Evolutionary conservation across 2,329 filamentous ascomycete genomes (phyloP).

Genomic region (Fusarium gaditjirri): DNA sequence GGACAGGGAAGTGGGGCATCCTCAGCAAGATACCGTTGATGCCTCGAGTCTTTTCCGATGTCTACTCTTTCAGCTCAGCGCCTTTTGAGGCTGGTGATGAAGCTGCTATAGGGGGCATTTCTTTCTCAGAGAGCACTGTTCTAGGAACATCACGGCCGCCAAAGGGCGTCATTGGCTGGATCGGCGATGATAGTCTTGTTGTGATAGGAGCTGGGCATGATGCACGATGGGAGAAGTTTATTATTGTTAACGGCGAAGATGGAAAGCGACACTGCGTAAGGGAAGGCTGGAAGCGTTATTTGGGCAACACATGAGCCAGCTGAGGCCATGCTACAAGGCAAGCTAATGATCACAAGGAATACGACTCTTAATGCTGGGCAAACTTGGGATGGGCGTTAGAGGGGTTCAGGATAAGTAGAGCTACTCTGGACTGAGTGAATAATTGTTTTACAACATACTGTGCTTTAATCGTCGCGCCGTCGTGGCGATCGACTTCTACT

Average conservation of each 20-base stretch:
- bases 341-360: slow-evolving; percentile 5
- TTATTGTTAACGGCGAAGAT: slow-evolving; percentile 73
- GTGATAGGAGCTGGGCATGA: slow-evolving; percentile 84
- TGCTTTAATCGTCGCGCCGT: slow-evolving; percentile 42
- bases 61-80: slow-evolving; percentile 84
- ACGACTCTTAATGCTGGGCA: slow-evolving; percentile 26
- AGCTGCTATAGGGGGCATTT: slow-evolving; percentile 57
- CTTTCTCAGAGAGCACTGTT: slow-evolving; percentile 57
- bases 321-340: not conserved
- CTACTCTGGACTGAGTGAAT: slow-evolving; percentile 23
- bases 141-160: slow-evolving; percentile 68
- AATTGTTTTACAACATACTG: slow-evolving; percentile 36
- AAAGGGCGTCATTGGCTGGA: slow-evolving; percentile 90
- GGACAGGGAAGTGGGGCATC: slow-evolving; percentile 84
- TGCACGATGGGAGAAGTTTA: slow-evolving; percentile 88
- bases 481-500: slow-evolving; percentile 58
- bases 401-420: slow-evolving; percentile 29
- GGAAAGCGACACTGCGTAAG: slow-evolving; percentile 74
- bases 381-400: slow-evolving; percentile 38
- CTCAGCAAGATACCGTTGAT: slow-evolving; percentile 85
- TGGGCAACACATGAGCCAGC: slow-evolving; percentile 56
- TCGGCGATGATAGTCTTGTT: slow-evolving; percentile 76
- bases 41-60: slow-evolving; percentile 87
- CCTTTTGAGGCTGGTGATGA: slow-evolving; percentile 89
- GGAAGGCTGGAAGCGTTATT: slow-evolving; percentile 85